Percentiles rank a stretch among this genome's conserved stretches.
phyloP scores from a whole-genome alignment of 2,329 filamentous ascomycete genomes.

The Beauveria brongniartii region DNA sequence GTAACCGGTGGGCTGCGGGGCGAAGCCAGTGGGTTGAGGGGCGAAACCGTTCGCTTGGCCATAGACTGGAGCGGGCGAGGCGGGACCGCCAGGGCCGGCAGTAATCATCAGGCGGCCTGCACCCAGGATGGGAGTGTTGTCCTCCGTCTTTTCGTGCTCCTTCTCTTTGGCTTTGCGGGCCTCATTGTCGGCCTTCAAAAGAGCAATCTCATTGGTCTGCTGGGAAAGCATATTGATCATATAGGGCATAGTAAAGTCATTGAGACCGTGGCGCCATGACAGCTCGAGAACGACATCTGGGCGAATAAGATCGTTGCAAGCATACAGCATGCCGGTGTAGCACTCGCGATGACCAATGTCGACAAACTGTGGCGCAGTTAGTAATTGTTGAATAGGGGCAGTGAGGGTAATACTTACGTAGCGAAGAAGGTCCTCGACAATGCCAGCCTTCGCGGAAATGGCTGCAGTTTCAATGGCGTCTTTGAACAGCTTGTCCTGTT shows the following conservation, averaged over 20 bases:
- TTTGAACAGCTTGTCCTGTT: slow-evolving; percentile 99
- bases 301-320: slow-evolving; percentile 94
- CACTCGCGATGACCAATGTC: slow-evolving; percentile 98
- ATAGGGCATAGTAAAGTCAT: slow-evolving; percentile 98
- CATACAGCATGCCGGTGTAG: slow-evolving; percentile 99
- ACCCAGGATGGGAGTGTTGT: slow-evolving; percentile 88
- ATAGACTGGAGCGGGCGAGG: slow-evolving; percentile 55
- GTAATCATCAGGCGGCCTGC: slow-evolving; percentile 90
- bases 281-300: slow-evolving; percentile 90
- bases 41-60: slow-evolving; percentile 81
- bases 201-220: slow-evolving; percentile 77
- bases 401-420: slow-evolving; percentile 64
- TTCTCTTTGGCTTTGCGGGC: slow-evolving; percentile 73
- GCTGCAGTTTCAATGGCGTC: slow-evolving; percentile 97
- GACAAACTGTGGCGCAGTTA: slow-evolving; percentile 64
- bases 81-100: slow-evolving; percentile 60
- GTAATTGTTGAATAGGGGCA: slow-evolving; percentile 12
- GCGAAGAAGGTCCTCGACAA: slow-evolving; percentile 90
- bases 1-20: slow-evolving; percentile 79
- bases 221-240: slow-evolving; percentile 98
- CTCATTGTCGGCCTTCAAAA: slow-evolving; percentile 92
- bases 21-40: slow-evolving; percentile 81
- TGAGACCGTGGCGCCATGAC: slow-evolving; percentile 90
- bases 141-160: slow-evolving; percentile 74
- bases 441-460: slow-evolving; percentile 79